Evolutionary conservation across 441 rosid species (phyloP).

Genomic region (Populus trichocarpa): DNA sequence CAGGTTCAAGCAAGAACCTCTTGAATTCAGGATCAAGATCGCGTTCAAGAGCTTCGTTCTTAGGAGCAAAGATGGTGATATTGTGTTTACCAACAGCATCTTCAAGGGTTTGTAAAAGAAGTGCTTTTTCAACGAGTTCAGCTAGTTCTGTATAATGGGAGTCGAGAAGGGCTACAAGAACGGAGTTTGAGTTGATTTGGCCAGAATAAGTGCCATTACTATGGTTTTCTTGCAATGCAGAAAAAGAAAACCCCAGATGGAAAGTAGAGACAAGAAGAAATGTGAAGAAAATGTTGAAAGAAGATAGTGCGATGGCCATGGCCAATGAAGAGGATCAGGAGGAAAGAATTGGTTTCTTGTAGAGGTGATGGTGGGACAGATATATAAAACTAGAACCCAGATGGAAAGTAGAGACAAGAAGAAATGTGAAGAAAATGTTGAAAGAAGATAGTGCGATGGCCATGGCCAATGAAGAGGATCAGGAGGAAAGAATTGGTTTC

Average conservation of each 20-base stretch:
- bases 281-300: background rate
- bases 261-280: background rate
- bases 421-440: background rate
- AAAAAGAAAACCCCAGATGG: background rate
- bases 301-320: background rate
- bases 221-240: background rate
- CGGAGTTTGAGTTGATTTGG: constrained; percentile 78
- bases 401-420: background rate
- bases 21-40: constrained; percentile 78
- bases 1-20: constrained; percentile 76
- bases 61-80: constrained; percentile 82
- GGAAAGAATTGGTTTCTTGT: background rate
- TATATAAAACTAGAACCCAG: background rate
- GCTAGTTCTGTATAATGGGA: constrained; percentile 86
- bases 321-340: background rate
- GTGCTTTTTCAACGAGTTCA: constrained; percentile 82
- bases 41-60: constrained; percentile 76
- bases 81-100: constrained; percentile 67
- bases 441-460: background rate
- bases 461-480: background rate
- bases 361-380: background rate
- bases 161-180: constrained; percentile 84
- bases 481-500: background rate
- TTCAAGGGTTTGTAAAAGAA: constrained; percentile 71
- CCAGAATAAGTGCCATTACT: background rate